Evolutionary conservation across 1,284 basidiomycete genomes (phyloP), one percentile per base, ranked within the genome.

Genomic region (Trametes versicolor): DNA sequence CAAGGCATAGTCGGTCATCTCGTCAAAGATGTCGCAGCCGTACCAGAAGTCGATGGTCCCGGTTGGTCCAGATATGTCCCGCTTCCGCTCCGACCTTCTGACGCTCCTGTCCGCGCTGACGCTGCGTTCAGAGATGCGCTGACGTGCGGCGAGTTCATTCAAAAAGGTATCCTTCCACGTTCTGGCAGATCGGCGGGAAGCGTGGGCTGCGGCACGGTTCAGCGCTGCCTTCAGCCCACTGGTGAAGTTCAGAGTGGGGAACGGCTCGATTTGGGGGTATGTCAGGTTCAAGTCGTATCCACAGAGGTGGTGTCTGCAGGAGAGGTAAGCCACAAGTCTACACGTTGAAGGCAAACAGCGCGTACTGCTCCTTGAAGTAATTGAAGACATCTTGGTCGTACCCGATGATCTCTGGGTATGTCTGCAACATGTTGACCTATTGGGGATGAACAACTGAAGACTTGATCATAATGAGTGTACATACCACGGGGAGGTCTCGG

Each of bases 351-450:
- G 19, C 29, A 62, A 27, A 1, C 3, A 17, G 4, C 37, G 27
- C 85, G 64, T 75, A 89, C 87, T 86, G 88, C 69, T 85, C 79
- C 69, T 82, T 82, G 75, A 92, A 91, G 72, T 90, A 89, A 58
- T 86, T 79, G 72, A 85, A 87, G 4, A 90, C 87, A 12, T 85
- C 82, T 45, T 79, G 75, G 67, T 92, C 87, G 67, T 90, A 92
- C 39, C 84, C 86, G 53, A 92, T 90, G 36, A 92, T 74, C 73
- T 90, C 89, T 2, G 90, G 90, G 70, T 86, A 89, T 4, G 90
- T 91, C 75, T 90, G 84, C 13, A 92, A 75, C 45, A 89, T 79
- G 59, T 74, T 82, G 56, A 86, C 69, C 87, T 88, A 17, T 62
- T 67, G 13, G 25, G 37, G 17, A 39, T n/a, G 15, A 2, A 23